These are phyloP conservation scores for Madurella mycetomatis DNA, from an alignment of 2,329 filamentous ascomycete genomes.

Conservation along the genomic window DNA sequence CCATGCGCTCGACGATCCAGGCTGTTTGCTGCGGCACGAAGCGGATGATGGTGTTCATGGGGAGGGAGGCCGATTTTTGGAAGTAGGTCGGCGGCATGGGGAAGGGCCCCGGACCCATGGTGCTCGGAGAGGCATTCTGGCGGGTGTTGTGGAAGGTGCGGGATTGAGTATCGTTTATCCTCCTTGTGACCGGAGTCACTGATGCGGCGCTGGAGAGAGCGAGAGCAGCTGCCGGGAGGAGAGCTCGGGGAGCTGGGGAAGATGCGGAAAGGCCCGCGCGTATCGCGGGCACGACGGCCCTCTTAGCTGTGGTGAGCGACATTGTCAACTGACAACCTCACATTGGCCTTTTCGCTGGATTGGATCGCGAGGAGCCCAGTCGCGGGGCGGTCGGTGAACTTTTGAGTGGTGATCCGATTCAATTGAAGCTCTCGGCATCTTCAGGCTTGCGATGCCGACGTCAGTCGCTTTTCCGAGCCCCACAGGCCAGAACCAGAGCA, in stretches of 20 bases:
- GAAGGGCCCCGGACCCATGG: constrained; percentile 25
- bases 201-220: neutral
- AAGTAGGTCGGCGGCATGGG: constrained; percentile 69
- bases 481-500: no score
- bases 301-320: constrained; percentile 27
- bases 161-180: neutral
- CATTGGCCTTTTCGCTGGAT: neutral
- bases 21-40: constrained; percentile 99
- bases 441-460: no score
- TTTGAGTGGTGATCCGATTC: no score
- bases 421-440: no score
- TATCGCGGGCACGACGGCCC: constrained; percentile 23
- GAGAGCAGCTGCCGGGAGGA: constrained; percentile 1
- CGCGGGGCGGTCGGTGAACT: no score
- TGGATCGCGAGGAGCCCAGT: no score
- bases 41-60: constrained; percentile 89
- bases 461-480: no score
- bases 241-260: neutral
- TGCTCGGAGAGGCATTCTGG: constrained; percentile 20
- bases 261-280: constrained; percentile 16
- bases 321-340: constrained; percentile 17
- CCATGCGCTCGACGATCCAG: constrained; percentile 99
- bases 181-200: neutral
- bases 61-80: constrained; percentile 61
- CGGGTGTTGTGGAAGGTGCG: constrained; percentile 24